Evolutionary conservation across 73 alveolate genomes (phyloP), one percentile per base, ranked within the genome.

Genomic region (Paramecium biaurelia): DNA sequence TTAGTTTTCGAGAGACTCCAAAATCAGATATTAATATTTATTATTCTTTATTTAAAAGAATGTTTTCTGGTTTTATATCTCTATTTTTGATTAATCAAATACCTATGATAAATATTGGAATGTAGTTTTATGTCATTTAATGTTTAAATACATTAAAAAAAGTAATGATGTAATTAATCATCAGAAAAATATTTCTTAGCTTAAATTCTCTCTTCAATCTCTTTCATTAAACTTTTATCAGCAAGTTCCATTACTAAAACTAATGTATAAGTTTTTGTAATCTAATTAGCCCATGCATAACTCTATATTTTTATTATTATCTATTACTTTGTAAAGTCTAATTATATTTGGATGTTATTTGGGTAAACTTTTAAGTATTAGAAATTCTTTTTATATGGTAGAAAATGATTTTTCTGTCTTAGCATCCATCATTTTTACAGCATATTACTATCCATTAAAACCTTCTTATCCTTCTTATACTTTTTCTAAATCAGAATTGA

Each of bases 181-280:
- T 79, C 90, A 0, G 47, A 4, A 42, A 79, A 79, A 24, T 38
- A 45, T 10, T 41, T 21, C 47, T 79, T 79, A 9, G 9, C 7
- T 6, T 9, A 1, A 2, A 21, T 79, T 8, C 90, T 79, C 32
- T 24, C 56, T 23, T 79, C 72, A 10, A 79, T 79, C 12, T 79
- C 90, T 7, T 45, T 26, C 56, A 30, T 30, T 23, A 79, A 21
- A 42, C 49, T 79, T 26, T 47, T 38, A 24, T 79, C 90, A 4
- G 90, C 90, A 11, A 79, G 43, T 45, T 79, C 90, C 90, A 79
- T 79, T n/a, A 42, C 90, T 45, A 79, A 79, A 1, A 79, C 74
- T 3, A 79, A 26, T 10, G 42, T 30, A 42, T 45, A 79, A 24
- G 76, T 79, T 43, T 79, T 41, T 1, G 90, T 41, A 1, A 43